A percentile compares a stretch with the other conserved stretches of the same genome.
These are phyloP conservation scores for sorghum (Sorghum bicolor) DNA, from an alignment of 176 grass and related monocot species.

Conservation along the genomic window DNA sequence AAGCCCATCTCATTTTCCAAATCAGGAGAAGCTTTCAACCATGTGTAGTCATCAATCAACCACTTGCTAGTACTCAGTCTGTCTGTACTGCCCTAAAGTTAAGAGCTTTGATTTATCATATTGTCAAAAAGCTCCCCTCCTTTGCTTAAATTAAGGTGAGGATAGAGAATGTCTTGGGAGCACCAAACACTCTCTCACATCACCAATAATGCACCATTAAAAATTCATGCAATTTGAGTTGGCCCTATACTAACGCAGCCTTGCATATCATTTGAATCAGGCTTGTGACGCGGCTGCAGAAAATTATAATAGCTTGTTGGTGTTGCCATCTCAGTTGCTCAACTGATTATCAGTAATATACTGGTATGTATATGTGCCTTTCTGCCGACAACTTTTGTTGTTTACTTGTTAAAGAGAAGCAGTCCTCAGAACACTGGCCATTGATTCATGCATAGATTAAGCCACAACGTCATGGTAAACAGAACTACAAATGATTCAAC, in stretches of 20 bases:
- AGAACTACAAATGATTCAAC: neutral
- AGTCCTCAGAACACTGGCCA: neutral
- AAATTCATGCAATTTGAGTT: neutral
- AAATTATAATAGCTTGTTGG: neutral
- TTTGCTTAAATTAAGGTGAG: conserved; percentile 28
- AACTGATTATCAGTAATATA: neutral
- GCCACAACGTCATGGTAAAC: neutral
- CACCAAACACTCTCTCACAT: conserved; percentile 22
- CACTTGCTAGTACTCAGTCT: neutral
- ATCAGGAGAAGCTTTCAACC: conserved; percentile 11
- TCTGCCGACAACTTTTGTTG: neutral
- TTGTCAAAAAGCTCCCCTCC: conserved; percentile 19
- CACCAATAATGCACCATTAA: conserved; percentile 33
- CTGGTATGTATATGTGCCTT: neutral
- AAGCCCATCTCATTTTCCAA: neutral
- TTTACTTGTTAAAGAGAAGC: neutral
- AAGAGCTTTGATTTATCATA: conserved; percentile 18
- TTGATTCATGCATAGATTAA: neutral
- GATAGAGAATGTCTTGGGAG: conserved; percentile 14
- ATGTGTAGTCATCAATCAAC: neutral
- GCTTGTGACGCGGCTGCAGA: neutral
- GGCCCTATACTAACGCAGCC: neutral
- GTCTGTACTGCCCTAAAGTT: neutral
- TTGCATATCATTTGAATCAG: conserved; percentile 17
- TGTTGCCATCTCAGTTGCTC: conserved; percentile 21